Percentiles rank a stretch among this genome's conserved stretches.
phyloP scores from a whole-genome alignment of 306 rosid genomes.

The Rosa chinensis region DNA sequence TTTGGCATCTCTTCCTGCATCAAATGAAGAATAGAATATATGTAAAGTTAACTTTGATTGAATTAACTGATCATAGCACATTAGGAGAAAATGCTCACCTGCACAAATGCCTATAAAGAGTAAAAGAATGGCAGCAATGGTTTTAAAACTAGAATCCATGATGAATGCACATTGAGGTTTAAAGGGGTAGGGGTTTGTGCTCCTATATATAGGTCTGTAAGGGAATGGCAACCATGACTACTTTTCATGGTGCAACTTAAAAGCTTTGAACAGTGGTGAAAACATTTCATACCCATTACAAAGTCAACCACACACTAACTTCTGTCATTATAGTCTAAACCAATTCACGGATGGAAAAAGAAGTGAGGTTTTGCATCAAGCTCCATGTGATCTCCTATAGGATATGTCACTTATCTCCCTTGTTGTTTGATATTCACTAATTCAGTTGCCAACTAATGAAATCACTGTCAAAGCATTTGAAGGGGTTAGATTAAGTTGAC shows the following conservation, averaged over 20 bases:
- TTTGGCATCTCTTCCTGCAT: conserved; percentile 39
- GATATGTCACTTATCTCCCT: background rate
- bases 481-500: background rate
- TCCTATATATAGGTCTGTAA: conserved; percentile 13
- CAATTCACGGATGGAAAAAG: background rate
- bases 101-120: conserved; percentile 41
- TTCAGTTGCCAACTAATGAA: conserved; percentile 8
- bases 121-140: conserved; percentile 28
- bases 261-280: background rate
- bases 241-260: conserved; percentile 21
- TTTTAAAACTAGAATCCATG: conserved; percentile 21
- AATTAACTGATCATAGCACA: background rate
- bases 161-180: conserved; percentile 8
- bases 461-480: background rate
- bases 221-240: background rate
- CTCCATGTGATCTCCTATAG: background rate
- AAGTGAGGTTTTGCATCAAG: background rate
- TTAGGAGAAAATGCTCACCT: conserved; percentile 35
- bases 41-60: background rate
- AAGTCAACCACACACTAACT: conserved; percentile 23
- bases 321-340: background rate
- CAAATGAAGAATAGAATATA: background rate
- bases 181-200: background rate
- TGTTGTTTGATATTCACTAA: background rate
- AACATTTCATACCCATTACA: conserved; percentile 12